phyloP scores from a whole-genome alignment of 345 rosid species.

The Turritis glabra region DNA sequence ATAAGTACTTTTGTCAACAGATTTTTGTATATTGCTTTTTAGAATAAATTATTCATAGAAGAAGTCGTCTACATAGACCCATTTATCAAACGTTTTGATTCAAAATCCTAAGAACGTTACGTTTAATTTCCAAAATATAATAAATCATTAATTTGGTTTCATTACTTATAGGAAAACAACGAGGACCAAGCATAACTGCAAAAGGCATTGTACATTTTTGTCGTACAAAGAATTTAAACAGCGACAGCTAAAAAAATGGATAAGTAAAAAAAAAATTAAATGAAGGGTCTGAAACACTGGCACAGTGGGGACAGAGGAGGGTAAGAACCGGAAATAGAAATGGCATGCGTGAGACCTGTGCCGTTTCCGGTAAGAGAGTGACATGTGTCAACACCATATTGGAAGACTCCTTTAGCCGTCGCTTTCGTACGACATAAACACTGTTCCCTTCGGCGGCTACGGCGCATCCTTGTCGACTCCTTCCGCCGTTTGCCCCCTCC shows the following conservation, averaged over 20 bases:
- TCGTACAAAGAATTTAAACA: conserved; percentile 27
- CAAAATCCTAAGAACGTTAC: not conserved
- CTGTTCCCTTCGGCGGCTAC: conserved; percentile 60
- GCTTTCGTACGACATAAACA: conserved; percentile 45
- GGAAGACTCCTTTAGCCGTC: conserved; percentile 41
- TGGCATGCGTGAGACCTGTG: conserved; percentile 35
- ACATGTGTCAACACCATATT: not conserved
- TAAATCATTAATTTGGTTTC: not conserved
- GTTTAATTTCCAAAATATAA: not conserved
- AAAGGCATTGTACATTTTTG: conserved; percentile 26
- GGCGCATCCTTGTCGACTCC: conserved; percentile 52
- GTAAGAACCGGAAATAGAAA: conserved; percentile 30
- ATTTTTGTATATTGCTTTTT: too few species aligned
- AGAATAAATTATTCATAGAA: too few species aligned
- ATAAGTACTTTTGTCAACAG: too few species aligned
- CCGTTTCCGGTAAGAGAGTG: conserved; percentile 13
- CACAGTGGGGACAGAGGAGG: conserved; percentile 26
- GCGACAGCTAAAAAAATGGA: conserved; percentile 10
- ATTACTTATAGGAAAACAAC: conserved; percentile 4
- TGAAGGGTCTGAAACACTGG: conserved; percentile 29
- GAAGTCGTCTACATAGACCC: not conserved
- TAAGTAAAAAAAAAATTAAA: not conserved
- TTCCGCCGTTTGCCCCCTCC: conserved; percentile 35
- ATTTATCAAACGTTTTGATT: not conserved
- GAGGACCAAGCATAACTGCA: conserved; percentile 20